phyloP scores from a whole-genome alignment of 192 early-diverging fungal genomes.

The Rhizophagus sp. region DNA sequence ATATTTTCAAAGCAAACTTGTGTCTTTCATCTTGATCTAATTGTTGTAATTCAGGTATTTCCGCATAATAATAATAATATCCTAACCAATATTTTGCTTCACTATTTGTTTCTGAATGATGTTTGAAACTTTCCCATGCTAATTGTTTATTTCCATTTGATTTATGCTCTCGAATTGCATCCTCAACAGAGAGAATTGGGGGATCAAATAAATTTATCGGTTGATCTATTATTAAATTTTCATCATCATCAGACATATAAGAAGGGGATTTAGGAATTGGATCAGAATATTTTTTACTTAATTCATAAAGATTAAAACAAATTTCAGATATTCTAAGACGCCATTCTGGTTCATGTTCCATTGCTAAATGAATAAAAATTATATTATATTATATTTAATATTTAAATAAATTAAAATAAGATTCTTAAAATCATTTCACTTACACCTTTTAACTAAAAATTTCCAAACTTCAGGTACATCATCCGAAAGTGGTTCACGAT shows the following conservation, averaged over 20 bases:
- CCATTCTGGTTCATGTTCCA: background rate
- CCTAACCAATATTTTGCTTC: conserved; percentile 20
- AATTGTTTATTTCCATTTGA: background rate
- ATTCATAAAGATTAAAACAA: background rate
- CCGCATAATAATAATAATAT: conserved; percentile 13
- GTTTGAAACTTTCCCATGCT: conserved; percentile 16
- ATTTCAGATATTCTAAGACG: background rate
- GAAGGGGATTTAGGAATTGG: background rate
- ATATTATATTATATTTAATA: background rate
- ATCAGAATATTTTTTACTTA: background rate
- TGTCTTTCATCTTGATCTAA: background rate
- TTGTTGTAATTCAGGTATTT: background rate
- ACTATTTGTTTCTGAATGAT: background rate
- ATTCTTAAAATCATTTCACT: background rate
- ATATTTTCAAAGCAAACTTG: background rate
- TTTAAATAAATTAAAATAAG: background rate
- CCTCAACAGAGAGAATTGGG: background rate
- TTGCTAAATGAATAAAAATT: background rate
- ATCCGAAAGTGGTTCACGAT: background rate
- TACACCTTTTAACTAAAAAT: background rate
- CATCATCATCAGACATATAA: background rate
- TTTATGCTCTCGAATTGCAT: background rate
- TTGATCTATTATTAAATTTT: background rate
- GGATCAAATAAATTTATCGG: background rate
- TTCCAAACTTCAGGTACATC: background rate